Percentiles rank a stretch among this genome's conserved stretches.
These are phyloP conservation scores for Sporothrix brunneoviolacea DNA, from an alignment of 2,329 filamentous ascomycete species.

Conservation along the genomic window DNA sequence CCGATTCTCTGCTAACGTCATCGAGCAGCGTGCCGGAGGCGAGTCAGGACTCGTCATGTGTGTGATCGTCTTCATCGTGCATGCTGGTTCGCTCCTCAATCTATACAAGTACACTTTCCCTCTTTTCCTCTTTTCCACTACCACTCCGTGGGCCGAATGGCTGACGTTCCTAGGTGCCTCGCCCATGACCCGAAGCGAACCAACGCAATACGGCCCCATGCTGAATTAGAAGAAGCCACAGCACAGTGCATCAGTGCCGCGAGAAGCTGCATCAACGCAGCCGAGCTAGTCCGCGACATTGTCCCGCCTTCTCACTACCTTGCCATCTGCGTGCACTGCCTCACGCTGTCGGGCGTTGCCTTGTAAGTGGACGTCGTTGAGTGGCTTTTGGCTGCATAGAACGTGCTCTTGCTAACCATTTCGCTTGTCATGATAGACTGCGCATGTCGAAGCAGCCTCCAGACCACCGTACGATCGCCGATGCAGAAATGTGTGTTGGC, in stretches of 20 bases:
- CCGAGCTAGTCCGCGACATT: constrained; percentile 22
- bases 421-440: constrained; percentile 12
- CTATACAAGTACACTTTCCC: constrained; percentile 23
- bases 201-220: not conserved
- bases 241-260: constrained; percentile 23
- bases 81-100: constrained; percentile 23
- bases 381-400: too few relatives aligned
- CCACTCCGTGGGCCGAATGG: not conserved
- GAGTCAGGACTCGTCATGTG: constrained; percentile 23
- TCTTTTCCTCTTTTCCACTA: too few relatives aligned
- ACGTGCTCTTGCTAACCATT: not conserved
- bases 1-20: constrained; percentile 22
- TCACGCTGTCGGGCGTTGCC: constrained; percentile 23
- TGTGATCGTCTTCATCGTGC: constrained; percentile 25
- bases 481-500: constrained; percentile 20
- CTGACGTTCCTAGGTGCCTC: not conserved
- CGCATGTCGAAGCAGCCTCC: constrained; percentile 16
- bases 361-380: constrained; percentile 18
- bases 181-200: not conserved
- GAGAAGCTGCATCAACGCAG: constrained; percentile 23
- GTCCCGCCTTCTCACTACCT: constrained; percentile 24
- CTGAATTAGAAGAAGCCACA: constrained; percentile 11
- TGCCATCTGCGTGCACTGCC: constrained; percentile 23
- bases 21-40: constrained; percentile 7
- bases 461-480: constrained; percentile 7